phyloP scores from a whole-genome alignment of 257 asterid genomes.

The Verbena officinalis region DNA sequence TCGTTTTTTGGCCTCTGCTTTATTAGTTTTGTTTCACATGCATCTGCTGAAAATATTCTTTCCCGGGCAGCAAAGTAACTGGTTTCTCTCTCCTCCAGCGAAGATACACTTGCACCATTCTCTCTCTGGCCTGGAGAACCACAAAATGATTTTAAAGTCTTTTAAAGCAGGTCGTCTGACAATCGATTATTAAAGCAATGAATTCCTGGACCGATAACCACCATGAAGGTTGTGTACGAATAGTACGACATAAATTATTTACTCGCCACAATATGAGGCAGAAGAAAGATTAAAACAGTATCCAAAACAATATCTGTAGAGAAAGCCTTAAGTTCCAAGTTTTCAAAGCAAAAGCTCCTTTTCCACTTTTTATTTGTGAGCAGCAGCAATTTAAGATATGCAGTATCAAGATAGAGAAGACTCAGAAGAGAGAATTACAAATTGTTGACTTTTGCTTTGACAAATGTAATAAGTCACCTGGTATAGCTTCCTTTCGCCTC shows the following conservation, averaged over 20 bases:
- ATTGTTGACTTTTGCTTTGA: conserved; percentile 9
- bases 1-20: conserved; percentile 75
- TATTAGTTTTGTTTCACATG: conserved; percentile 35
- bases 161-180: not conserved
- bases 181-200: conserved; percentile 13
- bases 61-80: conserved; percentile 77
- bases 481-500: conserved; percentile 52
- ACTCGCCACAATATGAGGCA: conserved; percentile 6
- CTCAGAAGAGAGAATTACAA: conserved; percentile 18
- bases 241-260: conserved; percentile 14
- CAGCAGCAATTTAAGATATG: conserved; percentile 15
- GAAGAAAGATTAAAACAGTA: conserved; percentile 13
- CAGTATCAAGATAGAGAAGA: conserved; percentile 18
- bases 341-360: not conserved
- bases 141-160: conserved; percentile 13
- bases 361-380: not conserved
- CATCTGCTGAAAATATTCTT: conserved; percentile 61
- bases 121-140: conserved; percentile 40
- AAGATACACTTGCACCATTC: conserved; percentile 37
- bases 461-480: conserved; percentile 50
- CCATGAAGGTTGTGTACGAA: conserved; percentile 3
- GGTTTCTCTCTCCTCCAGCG: conserved; percentile 77
- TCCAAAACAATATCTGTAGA: not conserved
- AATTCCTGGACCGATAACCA: conserved; percentile 6
- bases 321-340: not conserved